Conservation (phyloP, 805 yeast genomes). For the Tetrapisispora namnaoensis region DNA sequence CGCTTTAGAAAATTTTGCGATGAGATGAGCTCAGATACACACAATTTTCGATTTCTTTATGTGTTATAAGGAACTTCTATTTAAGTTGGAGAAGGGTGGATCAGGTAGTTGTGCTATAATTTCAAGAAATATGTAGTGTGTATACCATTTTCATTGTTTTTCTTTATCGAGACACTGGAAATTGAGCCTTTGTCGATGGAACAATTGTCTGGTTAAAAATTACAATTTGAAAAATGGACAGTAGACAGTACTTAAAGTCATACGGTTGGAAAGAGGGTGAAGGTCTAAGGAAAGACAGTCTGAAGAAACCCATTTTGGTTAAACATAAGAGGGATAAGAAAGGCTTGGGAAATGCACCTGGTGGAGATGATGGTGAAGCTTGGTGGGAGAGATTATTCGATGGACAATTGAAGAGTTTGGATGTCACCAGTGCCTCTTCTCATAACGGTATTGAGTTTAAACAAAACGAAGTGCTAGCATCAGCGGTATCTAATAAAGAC, state of each 20-base stretch:
- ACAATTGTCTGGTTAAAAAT: background rate
- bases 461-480: constrained; percentile 41
- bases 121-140: background rate
- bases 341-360: constrained; percentile 73
- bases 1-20: no score
- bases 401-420: constrained; percentile 76
- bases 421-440: constrained; percentile 33
- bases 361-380: constrained; percentile 62
- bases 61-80: background rate
- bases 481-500: constrained; percentile 38
- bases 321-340: constrained; percentile 84
- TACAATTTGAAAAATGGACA: constrained; percentile 44
- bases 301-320: constrained; percentile 77
- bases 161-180: background rate
- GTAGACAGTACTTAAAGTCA: constrained; percentile 57
- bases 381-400: constrained; percentile 98
- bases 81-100: background rate
- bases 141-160: background rate
- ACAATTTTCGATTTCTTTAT: no score
- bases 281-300: constrained; percentile 68
- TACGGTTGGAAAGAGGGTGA: constrained; percentile 94
- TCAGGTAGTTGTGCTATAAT: background rate
- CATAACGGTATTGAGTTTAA: constrained; percentile 40
- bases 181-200: background rate
- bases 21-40: constrained; percentile 5